Conservation (phyloP, 2,329 filamentous ascomycete species). For the Hymenoscyphus scutula region DNA sequence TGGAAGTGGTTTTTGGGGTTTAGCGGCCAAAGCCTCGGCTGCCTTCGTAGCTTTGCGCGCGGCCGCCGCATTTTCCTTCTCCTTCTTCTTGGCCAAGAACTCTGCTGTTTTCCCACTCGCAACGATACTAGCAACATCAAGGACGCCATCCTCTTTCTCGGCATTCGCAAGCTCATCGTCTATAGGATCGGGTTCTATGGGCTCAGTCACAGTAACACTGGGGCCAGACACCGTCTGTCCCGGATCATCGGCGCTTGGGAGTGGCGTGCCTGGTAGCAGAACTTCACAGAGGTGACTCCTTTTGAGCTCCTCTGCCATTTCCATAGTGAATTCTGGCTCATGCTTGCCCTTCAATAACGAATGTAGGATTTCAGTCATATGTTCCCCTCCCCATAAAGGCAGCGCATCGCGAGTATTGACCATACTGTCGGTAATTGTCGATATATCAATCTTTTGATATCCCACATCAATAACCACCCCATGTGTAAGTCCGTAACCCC, state of each 20-base stretch:
- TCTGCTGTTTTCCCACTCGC: conserved; percentile 78
- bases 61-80: conserved; percentile 66
- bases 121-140: conserved; percentile 83
- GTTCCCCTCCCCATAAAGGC: conserved; percentile 74
- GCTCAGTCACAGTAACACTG: conserved; percentile 35
- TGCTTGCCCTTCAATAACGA: conserved; percentile 59
- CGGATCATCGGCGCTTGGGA: conserved; percentile 47
- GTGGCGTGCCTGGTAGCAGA: conserved; percentile 52
- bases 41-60: conserved; percentile 59
- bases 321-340: conserved; percentile 50
- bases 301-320: conserved; percentile 71
- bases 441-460: conserved; percentile 87
- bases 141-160: conserved; percentile 65
- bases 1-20: conserved; percentile 55
- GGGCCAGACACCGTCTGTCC: conserved; percentile 36
- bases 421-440: conserved; percentile 82
- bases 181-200: conserved; percentile 27
- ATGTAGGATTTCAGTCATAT: conserved; percentile 73
- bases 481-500: conserved; percentile 71
- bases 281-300: conserved; percentile 66
- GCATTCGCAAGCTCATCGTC: conserved; percentile 40
- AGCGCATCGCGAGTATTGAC: conserved; percentile 62
- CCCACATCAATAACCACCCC: conserved; percentile 91
- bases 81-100: conserved; percentile 77
- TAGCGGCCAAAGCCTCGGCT: conserved; percentile 49